Base-by-base conservation (phyloP, 805 yeast species). In the Hanseniaspora taiwanica region DNA sequence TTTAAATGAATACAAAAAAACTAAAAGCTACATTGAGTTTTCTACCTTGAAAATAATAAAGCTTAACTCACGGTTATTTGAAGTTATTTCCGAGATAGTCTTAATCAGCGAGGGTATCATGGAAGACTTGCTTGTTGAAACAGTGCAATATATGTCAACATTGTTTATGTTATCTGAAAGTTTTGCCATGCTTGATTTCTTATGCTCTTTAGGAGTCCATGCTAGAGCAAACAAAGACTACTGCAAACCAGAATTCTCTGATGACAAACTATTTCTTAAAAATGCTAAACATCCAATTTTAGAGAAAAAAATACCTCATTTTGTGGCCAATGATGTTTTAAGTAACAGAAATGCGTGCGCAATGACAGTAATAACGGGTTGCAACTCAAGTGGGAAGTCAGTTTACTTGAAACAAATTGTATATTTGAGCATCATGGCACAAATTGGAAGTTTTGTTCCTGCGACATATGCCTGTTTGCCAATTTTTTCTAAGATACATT, bases 351-450 rank as follows among this genome's bases (percentile, higher is more conserved):
- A 55, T 8, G 52, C 59, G 6, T 66, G 73, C 2, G 47, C 66
- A 21, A 49, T 71, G 7, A 72, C 69, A 41, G 62, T 75, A 2
- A 62, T 75, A 4, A 74, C 79, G 0, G 80, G 81, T 0, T 71
- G 75, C 3, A 75, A 75, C 45, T 72, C 72, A 77, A 75, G 78
- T 37, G 81, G 81, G 2, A 76, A 75, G 48, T 74, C 80, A 0
- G 69, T 74, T 4, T 72, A 71, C 44, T 63, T 76, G 32, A 66
- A 68, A 38, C 77, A 73, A 46, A 60, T 71, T 6, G 73, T 75
- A 1, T 46, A 72, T 6, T 46, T 71, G 8, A 59, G 61, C 2
- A 63, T 75, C 6, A 60, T 76, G 66, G 70, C 75, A 0, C 82
- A 77, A 48, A 66, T 74, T 21, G 82, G 82, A 0, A 66, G 72